phyloP scores from a whole-genome alignment of 2,329 filamentous ascomycete genomes.

The Trichoderma endophyticum region DNA sequence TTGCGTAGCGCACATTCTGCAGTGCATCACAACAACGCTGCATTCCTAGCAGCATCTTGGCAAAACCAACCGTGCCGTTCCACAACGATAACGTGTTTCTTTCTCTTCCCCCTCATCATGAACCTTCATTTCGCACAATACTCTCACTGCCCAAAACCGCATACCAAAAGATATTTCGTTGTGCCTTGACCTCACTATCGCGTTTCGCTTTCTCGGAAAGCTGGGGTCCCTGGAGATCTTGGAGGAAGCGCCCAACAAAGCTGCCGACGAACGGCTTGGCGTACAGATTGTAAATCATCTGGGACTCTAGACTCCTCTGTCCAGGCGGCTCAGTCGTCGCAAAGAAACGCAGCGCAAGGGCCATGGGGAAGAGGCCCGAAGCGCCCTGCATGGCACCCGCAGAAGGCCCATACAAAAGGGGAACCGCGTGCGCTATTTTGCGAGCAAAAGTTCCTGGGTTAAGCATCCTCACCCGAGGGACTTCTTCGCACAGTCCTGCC shows the following conservation, averaged over 20 bases:
- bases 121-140: neutral
- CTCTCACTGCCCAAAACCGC: constrained; percentile 8
- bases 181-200: neutral
- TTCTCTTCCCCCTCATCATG: neutral
- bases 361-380: constrained; percentile 17
- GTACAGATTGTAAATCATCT: constrained; percentile 18
- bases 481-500: neutral
- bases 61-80: neutral
- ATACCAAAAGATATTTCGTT: constrained; percentile 16
- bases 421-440: constrained; percentile 22
- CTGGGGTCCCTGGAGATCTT: constrained; percentile 8
- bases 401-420: constrained; percentile 19
- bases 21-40: neutral
- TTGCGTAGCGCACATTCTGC: neutral
- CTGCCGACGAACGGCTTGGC: constrained; percentile 18
- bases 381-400: constrained; percentile 17
- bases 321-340: constrained; percentile 18
- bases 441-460: constrained; percentile 17
- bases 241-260: constrained; percentile 18
- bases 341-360: constrained; percentile 20
- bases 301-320: constrained; percentile 16
- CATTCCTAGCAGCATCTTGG: neutral
- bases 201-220: constrained; percentile 2
- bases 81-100: neutral
- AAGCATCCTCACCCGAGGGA: neutral